Base-by-base conservation (phyloP, 129 eudicot genomes). In the Ambrosia artemisiifolia region DNA sequence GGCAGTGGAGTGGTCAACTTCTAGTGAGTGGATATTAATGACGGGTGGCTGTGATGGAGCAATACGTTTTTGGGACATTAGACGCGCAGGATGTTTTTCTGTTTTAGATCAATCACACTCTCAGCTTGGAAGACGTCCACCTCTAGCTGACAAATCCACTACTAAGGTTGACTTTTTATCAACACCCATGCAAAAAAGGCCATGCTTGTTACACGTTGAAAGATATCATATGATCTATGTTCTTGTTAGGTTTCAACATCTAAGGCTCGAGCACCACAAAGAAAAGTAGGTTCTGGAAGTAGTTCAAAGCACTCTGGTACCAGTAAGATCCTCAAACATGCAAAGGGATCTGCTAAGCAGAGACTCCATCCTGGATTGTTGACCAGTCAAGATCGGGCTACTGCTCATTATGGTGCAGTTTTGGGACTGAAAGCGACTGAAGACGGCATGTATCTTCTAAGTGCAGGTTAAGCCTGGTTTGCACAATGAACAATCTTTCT, bases 11-110 rank as follows among this genome's bases (percentile, higher is more conserved):
- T 94, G 99, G 99, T 94, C 97, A 42, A 86, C 82, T 68, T 88
- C 96, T 54, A 94, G 97, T 71, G 99, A 94, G 81, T 94, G 97
- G 97, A 82, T 94, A 69, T 78, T 94, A 76, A 74, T 88, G 78
- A 94, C 99, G 7, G 99, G 99, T 61, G 99, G 99, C 59, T 88
- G 97, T 83, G 99, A 94, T 83, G 99, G 99, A 75, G 99, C 99
- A 42, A 88, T 94, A 79, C 93, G 99, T 24, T 88, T 90, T 84
- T 94, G 99, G 99, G 99, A 94, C 79, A 88, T 94, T 53, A 82
- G 99, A 65, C 93, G 95, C 32, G 97, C 99, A 36, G 99, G 99
- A 63, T 94, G 99, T 74, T 94, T 94, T 68, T 84, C 82, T 75
- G 96, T 94, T 74, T 79, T 94, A 70, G 86, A 94, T 74, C 99